Evolutionary conservation across 371 early-diverging fungal genomes (phyloP), one percentile per base, ranked within the genome.

Genomic region (Nematocida major): DNA sequence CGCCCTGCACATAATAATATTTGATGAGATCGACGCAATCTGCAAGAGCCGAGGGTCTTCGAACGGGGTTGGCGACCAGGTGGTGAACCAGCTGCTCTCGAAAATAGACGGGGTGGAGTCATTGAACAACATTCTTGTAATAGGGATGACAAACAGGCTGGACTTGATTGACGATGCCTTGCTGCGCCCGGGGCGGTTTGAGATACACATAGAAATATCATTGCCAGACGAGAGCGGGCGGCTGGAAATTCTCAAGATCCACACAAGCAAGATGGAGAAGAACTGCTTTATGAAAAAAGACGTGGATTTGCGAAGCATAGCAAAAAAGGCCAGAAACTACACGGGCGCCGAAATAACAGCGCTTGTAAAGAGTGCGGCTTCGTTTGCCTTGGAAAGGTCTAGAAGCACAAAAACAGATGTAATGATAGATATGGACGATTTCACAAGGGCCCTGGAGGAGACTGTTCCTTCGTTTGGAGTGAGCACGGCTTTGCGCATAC

Each of bases 21-120:
- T 97, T 85, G 99, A 98, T 84, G 99, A 98, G 86, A 88, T 98
- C 83, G 99, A 98, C 86, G 97, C 99, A 20, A 96, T 98, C 66
- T 97, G 97, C 87, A 95, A 94, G 81, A 94, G 93, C 80, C 92
- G 97, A 87, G 90, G 90, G 80, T 91, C 91, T 79, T 90, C 90
- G 51, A 93, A 96, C 0, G 96, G 96, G 48, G 93, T 94, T 20
- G 96, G 96, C 22, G 99, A 98, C 84, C 93, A 95, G 2, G 91
- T 98, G 2, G 97, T 98, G 36, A 98, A 98, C 84, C 99, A 98
- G 86, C 86, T 98, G 54, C 86, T 97, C 54, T 90, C 94, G 42
- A 96, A 95, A 86, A 89, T 89, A 84, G 82, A 86, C 66, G 83
- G 82, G 20, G 82, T 81, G 28, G 82, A 81, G 38, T 54, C 79